Base-by-base conservation (phyloP, 2,329 filamentous ascomycete species). In the Escovopsis sp. region DNA sequence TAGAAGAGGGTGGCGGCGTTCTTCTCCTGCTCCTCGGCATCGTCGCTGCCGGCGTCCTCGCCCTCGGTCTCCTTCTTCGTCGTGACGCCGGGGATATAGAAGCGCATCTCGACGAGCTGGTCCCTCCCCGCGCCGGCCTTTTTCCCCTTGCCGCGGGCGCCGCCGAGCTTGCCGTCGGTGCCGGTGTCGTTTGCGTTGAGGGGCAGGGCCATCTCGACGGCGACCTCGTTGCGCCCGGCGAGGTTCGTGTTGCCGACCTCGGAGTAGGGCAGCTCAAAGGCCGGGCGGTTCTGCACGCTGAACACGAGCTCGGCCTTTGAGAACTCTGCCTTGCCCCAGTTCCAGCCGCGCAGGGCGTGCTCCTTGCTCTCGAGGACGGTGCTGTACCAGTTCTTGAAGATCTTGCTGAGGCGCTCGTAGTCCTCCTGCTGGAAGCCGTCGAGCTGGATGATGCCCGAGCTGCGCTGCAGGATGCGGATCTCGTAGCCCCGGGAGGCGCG, bases 261-360 rank as follows among this genome's bases (percentile, higher is more conserved):
- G 37, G 87, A 84, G 66, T 96, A 98, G 11, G 93, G 88, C 5
- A 98, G 80, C 63, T 96, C 91, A 61, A 98, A 98, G 5, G 89
- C 85, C 3, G 91, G 91, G 53, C 87, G 79, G 63, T 95, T 98
- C 59, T 94, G 87, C 32, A 98, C 91, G 60, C 88, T 96, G 71
- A 98, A 98, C 27, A 84, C 76, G 43, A 98, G 76, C 66, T 98
- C 91, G 42, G 87, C 82, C 64, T 96, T 94, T 47, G 83, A 81
- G 59, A 98, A 94, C 55, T 98, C 91, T 49, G 86, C 85, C 65
- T 96, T 98, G 55, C 91, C 91, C 93, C 91, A 98, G 61, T 98
- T 98, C 91, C 91, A 98, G 43, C 91, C 91, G 52, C 91, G 79
- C 45, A 98, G 69, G 20, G 91, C 87, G 62, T 96, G 91, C 63